These are phyloP conservation scores for Actinidia arguta DNA, from an alignment of 179 eudicot genomes.

Conservation along the genomic window DNA sequence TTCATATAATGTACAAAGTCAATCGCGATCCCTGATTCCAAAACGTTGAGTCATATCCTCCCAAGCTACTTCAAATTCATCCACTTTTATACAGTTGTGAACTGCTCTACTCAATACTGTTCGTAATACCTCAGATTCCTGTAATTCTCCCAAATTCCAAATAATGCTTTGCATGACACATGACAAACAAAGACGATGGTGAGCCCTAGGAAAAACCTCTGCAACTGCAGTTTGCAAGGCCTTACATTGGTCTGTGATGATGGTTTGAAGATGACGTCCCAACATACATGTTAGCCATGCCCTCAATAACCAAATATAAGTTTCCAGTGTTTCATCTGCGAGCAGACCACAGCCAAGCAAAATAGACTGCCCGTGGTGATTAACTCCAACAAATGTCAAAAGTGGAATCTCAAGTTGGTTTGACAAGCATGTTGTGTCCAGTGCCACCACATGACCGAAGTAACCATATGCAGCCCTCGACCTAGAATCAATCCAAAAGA, in stretches of 20 bases:
- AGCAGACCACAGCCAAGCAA: constrained; percentile 74
- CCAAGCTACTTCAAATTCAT: constrained; percentile 72
- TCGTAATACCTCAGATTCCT: constrained; percentile 37
- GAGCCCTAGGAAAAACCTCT: constrained; percentile 65
- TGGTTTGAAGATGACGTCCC: constrained; percentile 72
- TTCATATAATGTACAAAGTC: constrained; percentile 54
- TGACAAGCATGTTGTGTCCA: constrained; percentile 68
- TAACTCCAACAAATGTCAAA: constrained; percentile 56
- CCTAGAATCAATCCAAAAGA: constrained; percentile 78
- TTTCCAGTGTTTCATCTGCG: constrained; percentile 58
- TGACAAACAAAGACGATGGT: constrained; percentile 53
- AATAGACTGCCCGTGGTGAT: constrained; percentile 65
- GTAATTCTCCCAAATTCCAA: not conserved
- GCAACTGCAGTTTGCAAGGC: constrained; percentile 58
- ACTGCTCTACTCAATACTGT: constrained; percentile 44
- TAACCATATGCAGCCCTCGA: constrained; percentile 70
- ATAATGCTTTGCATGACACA: constrained; percentile 38
- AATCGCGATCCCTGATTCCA: constrained; percentile 42
- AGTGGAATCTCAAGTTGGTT: constrained; percentile 57
- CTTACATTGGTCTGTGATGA: constrained; percentile 53
- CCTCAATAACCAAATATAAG: constrained; percentile 65
- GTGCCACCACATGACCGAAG: constrained; percentile 69
- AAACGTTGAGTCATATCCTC: constrained; percentile 60
- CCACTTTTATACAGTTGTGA: constrained; percentile 47
- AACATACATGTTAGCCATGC: constrained; percentile 75